phyloP scores from a whole-genome alignment of 2,329 filamentous ascomycete genomes.

The Neofusicoccum sp. region DNA sequence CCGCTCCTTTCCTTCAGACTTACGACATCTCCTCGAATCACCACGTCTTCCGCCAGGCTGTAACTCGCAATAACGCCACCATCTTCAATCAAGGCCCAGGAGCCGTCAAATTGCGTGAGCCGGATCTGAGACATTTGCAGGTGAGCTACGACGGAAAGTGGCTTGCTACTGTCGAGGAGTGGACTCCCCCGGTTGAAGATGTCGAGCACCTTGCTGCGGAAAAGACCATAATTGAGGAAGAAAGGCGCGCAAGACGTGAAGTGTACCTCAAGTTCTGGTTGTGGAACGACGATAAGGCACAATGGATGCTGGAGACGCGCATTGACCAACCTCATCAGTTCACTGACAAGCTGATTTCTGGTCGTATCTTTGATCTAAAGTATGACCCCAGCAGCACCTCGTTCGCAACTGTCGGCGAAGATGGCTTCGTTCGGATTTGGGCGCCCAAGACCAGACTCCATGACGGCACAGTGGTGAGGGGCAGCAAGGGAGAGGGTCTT shows the following conservation, averaged over 20 bases:
- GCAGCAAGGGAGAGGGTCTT: slow-evolving; percentile 53
- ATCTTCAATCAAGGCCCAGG: slow-evolving; percentile 67
- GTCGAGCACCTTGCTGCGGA: slow-evolving; percentile 58
- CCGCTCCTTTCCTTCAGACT: slow-evolving; percentile 72
- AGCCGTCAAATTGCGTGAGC: slow-evolving; percentile 66
- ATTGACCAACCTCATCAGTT: slow-evolving; percentile 77
- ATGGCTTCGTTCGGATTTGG: slow-evolving; percentile 81
- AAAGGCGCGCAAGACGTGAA: slow-evolving; percentile 61
- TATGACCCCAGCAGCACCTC: slow-evolving; percentile 68
- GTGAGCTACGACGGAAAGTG: slow-evolving; percentile 82
- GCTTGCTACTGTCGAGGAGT: slow-evolving; percentile 91
- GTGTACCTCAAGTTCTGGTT: slow-evolving; percentile 91
- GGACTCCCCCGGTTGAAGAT: slow-evolving; percentile 75
- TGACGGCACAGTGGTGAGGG: slow-evolving; percentile 67
- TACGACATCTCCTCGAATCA: slow-evolving; percentile 81
- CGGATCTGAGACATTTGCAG: slow-evolving; percentile 73
- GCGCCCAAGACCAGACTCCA: slow-evolving; percentile 69
- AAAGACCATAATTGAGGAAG: slow-evolving; percentile 39
- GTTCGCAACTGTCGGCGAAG: slow-evolving; percentile 84
- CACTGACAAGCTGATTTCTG: slow-evolving; percentile 52
- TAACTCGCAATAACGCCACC: slow-evolving; percentile 86
- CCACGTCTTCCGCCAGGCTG: slow-evolving; percentile 81
- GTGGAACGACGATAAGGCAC: slow-evolving; percentile 57
- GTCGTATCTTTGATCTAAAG: slow-evolving; percentile 70
- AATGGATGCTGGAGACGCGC: slow-evolving; percentile 77